Conservation (phyloP, 1,284 basidiomycete species). For the Ganoderma resinaceum region DNA sequence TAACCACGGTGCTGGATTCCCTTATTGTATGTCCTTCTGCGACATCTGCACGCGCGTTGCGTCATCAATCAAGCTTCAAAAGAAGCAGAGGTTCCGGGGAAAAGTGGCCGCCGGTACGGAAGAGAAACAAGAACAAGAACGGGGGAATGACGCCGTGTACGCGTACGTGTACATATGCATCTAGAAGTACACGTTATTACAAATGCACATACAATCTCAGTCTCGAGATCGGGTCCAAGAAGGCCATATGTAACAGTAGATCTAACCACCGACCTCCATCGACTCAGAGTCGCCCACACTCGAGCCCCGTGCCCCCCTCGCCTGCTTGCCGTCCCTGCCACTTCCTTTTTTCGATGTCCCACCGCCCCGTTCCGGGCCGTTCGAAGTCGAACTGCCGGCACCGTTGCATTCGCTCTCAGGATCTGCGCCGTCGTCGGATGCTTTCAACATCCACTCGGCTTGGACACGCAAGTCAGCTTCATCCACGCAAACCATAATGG, state of each 20-base stretch:
- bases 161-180: background rate
- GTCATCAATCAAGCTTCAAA: background rate
- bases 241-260: background rate
- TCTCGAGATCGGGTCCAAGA: background rate
- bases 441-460: conserved; percentile 8
- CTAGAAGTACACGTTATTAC: background rate
- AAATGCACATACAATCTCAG: background rate
- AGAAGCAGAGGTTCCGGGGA: background rate
- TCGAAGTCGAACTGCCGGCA: background rate
- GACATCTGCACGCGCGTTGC: background rate
- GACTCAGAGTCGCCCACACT: background rate
- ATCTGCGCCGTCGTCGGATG: background rate
- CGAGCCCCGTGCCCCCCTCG: no score
- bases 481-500: no score
- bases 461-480: background rate
- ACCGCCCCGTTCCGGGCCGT: background rate
- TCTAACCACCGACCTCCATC: conserved; percentile 1
- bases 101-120: background rate
- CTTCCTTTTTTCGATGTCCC: background rate
- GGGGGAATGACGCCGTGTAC: no score
- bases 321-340: background rate
- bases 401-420: background rate
- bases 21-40: background rate
- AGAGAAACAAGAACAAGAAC: background rate
- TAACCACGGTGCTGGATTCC: background rate